Percentiles rank a stretch among this genome's conserved stretches.
Conservation (phyloP, 306 rosid genomes). For the Vigna trinervia region DNA sequence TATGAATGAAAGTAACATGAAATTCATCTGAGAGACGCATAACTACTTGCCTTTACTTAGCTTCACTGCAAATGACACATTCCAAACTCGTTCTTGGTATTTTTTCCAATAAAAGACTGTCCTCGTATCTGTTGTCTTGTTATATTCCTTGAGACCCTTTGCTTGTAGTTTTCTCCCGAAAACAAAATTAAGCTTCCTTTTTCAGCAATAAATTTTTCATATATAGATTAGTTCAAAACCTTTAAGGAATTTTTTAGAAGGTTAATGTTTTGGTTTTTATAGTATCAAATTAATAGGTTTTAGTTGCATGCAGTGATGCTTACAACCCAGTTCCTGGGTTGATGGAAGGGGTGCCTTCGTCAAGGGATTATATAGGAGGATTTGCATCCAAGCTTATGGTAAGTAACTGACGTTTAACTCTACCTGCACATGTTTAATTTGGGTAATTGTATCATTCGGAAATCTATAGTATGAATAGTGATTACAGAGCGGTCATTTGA, state of each 20-base stretch:
- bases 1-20: slow-evolving; percentile 19
- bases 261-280: slow-evolving; percentile 8
- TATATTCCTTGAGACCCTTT: slow-evolving; percentile 20
- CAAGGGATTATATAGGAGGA: slow-evolving; percentile 88
- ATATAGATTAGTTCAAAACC: background rate
- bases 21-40: background rate
- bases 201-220: slow-evolving; percentile 8
- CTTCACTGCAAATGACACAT: slow-evolving; percentile 2
- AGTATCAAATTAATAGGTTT: slow-evolving; percentile 24
- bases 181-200: slow-evolving; percentile 24
- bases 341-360: slow-evolving; percentile 92
- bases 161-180: slow-evolving; percentile 2
- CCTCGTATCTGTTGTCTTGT: background rate
- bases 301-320: slow-evolving; percentile 65
- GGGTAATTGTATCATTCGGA: slow-evolving; percentile 30
- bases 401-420: slow-evolving; percentile 40
- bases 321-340: slow-evolving; percentile 97
- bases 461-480: background rate
- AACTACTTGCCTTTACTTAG: slow-evolving; percentile 5
- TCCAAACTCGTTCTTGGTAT: background rate
- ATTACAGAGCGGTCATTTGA: background rate
- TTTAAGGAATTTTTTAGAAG: background rate
- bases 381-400: slow-evolving; percentile 96
- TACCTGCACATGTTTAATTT: slow-evolving; percentile 28
- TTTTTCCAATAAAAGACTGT: background rate